phyloP scores from a whole-genome alignment of 495 filamentous ascomycete genomes.

The Gamarada debralockiae region DNA sequence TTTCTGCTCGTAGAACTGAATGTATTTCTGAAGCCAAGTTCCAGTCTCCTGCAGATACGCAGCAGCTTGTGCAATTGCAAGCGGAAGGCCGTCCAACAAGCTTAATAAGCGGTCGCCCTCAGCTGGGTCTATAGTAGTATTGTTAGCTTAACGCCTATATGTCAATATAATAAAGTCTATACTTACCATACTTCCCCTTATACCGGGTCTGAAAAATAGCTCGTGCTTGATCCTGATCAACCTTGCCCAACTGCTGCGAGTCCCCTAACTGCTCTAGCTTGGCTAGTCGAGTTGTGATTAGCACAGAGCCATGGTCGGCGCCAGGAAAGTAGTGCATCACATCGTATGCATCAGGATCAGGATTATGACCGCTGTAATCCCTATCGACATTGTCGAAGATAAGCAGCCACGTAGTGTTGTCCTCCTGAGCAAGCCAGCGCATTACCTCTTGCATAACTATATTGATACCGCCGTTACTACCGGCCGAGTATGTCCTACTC shows the following conservation, averaged over 20 bases:
- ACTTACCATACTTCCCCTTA: slow-evolving; percentile 8
- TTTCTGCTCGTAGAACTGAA: slow-evolving; percentile 36
- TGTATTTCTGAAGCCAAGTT: slow-evolving; percentile 31
- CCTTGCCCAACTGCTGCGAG: slow-evolving; percentile 24
- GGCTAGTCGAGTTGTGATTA: slow-evolving; percentile 37
- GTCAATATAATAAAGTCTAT: neutral
- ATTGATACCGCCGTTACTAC: neutral
- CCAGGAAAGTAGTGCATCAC: slow-evolving; percentile 30
- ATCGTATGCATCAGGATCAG: slow-evolving; percentile 28
- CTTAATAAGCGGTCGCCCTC: slow-evolving; percentile 10
- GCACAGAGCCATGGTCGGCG: slow-evolving; percentile 39
- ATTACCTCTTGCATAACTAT: neutral
- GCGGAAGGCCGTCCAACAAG: slow-evolving; percentile 37
- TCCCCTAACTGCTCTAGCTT: slow-evolving; percentile 27
- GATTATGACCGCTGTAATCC: too few species aligned
- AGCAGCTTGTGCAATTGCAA: slow-evolving; percentile 40
- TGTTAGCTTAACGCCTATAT: neutral
- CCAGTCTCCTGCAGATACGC: slow-evolving; percentile 37
- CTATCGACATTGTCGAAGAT: slow-evolving; percentile 41
- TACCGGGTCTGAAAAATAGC: slow-evolving; percentile 4
- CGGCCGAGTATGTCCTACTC: neutral
- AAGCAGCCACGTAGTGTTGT: slow-evolving; percentile 35
- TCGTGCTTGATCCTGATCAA: slow-evolving; percentile 12
- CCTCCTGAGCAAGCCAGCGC: slow-evolving; percentile 25
- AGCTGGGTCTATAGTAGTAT: neutral